Evolutionary conservation across 73 alveolate species (phyloP).

Genomic region (Uronychia setigera): DNA sequence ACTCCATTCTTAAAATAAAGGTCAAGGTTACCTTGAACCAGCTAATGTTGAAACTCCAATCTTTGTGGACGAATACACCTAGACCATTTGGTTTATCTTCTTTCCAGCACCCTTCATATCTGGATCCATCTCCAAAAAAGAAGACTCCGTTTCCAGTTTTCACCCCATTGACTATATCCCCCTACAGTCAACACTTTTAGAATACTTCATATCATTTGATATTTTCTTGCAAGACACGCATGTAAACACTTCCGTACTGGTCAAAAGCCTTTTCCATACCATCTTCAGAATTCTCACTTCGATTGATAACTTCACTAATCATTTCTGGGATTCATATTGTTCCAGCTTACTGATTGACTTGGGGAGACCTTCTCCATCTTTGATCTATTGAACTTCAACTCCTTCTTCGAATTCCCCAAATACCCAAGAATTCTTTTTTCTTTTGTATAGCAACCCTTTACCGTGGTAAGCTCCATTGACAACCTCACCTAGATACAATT

Average conservation of each 20-base stretch:
- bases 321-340: neutral
- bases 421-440: neutral
- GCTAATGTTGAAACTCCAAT: neutral
- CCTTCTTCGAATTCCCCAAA: neutral
- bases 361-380: neutral
- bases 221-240: neutral
- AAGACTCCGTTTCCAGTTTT: neutral
- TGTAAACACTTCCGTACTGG: neutral
- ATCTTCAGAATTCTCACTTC: neutral
- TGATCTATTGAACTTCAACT: neutral
- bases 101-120: neutral
- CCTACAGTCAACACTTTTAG: neutral
- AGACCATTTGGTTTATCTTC: neutral
- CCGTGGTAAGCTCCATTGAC: neutral
- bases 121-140: neutral
- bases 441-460: neutral
- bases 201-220: neutral
- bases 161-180: slow-evolving; percentile 1
- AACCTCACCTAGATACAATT: neutral
- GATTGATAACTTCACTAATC: neutral
- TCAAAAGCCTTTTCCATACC: neutral
- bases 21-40: neutral
- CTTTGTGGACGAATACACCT: neutral
- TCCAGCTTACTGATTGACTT: neutral
- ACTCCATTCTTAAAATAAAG: neutral